Base-by-base conservation (phyloP, 345 rosid genomes). In the Eucalyptus paniculata region DNA sequence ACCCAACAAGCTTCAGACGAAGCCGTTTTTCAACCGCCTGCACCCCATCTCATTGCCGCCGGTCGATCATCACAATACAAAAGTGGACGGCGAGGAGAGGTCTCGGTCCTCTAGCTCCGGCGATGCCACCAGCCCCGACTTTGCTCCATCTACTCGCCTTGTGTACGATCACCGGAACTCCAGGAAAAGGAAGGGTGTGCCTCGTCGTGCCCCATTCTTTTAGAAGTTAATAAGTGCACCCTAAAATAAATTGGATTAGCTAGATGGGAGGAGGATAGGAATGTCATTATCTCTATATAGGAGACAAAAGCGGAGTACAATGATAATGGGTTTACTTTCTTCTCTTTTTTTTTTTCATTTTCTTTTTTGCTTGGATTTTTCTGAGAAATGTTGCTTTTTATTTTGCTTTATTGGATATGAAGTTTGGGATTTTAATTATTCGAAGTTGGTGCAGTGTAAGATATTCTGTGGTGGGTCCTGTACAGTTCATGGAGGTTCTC, bases 131-230 rank as follows among this genome's bases (percentile, higher is more conserved):
- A 23, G 42, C 12, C 87, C 93, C 90, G 93, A 87, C 89, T 90
- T 95, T 21, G 94, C 97, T 77, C 99, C 98, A 3, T 69, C 92
- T 4, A 94, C 98, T 42, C 95, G 94, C 34, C 95, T 95, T 32
- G 92, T 94, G 19, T 94, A 90, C 95, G 95, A 93, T 83, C 96
- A 95, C 89, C 87, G 92, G 88, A 96, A 95, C 90, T 95, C 98
- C 49, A 93, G 96, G 88, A 91, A 98, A 80, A 91, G 98, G 87
- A 97, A 97, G 94, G 97, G 98, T 30, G 92, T 94, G 7, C 99
- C 99, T 65, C 98, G 94, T 87, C 98, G 99, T 32, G 96, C 99
- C 51, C 98, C 99, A 32, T 94, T 95, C 77, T 50, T 21, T 12
- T 86, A 53, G 28, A 47, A 50, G 17, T 50, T 11, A 17, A 30